Conservation (phyloP, 805 yeast species). For the Cyberlindnera subsufficiens region DNA sequence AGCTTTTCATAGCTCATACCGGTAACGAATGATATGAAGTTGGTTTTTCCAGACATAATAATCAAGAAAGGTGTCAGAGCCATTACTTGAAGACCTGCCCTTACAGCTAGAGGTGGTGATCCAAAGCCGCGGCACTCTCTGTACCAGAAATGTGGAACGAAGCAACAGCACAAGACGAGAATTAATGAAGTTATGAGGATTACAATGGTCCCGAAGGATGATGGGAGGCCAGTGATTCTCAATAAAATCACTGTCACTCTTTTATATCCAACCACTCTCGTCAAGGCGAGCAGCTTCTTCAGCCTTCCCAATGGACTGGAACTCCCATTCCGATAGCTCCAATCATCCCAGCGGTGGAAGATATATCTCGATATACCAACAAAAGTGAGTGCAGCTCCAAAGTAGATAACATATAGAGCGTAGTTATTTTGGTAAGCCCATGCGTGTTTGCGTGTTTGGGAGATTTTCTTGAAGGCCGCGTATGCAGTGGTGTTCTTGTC, state of each 20-base stretch:
- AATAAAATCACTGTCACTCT: constrained; percentile 27
- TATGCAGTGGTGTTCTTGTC: constrained; percentile 4
- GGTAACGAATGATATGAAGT: constrained; percentile 40
- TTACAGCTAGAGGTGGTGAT: constrained; percentile 48
- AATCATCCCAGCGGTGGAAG: constrained; percentile 10
- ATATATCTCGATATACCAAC: constrained; percentile 4
- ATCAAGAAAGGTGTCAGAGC: constrained; percentile 46
- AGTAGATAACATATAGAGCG: too few species aligned
- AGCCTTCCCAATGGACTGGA: background rate
- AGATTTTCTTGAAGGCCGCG: constrained; percentile 1
- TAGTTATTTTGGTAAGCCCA: constrained; percentile 14
- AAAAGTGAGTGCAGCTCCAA: constrained; percentile 10
- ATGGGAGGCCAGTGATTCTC: constrained; percentile 31
- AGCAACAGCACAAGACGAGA: constrained; percentile 28
- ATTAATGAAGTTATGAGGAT: constrained; percentile 28
- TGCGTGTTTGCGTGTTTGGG: constrained; percentile 11
- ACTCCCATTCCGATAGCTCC: constrained; percentile 14
- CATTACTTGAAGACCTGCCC: constrained; percentile 46
- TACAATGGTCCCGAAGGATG: constrained; percentile 31
- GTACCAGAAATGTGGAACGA: constrained; percentile 45
- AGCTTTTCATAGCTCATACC: constrained; percentile 53
- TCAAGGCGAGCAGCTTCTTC: constrained; percentile 23
- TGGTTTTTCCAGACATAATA: constrained; percentile 47
- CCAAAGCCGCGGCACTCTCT: constrained; percentile 51
- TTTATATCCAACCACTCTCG: constrained; percentile 28